A percentile compares a stretch with the other conserved stretches of the same genome.
phyloP scores from a whole-genome alignment of 345 rosid species.

The Salix dunnii region DNA sequence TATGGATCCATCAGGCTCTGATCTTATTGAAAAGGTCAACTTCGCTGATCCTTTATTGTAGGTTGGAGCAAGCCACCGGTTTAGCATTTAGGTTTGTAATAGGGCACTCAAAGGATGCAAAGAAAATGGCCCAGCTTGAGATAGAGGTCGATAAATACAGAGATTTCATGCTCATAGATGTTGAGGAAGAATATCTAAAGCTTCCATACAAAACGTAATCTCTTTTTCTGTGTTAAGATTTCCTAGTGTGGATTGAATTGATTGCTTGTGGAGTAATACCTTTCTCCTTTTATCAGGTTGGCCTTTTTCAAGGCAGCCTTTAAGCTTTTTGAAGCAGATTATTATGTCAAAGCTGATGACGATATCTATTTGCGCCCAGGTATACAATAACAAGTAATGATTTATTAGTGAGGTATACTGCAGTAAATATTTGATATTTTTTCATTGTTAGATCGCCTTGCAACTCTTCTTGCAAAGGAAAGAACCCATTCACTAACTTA shows the following conservation, averaged over 20 bases:
- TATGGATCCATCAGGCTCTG: not conserved
- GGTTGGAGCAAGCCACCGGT: constrained; percentile 90
- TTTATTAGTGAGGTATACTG: not conserved
- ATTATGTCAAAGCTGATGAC: constrained; percentile 77
- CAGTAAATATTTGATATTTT: not conserved
- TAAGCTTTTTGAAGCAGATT: constrained; percentile 70
- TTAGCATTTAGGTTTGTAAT: constrained; percentile 75
- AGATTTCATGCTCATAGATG: constrained; percentile 70
- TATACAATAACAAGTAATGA: constrained; percentile 12
- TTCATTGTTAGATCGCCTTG: constrained; percentile 60
- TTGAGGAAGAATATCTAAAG: constrained; percentile 61
- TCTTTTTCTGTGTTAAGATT: not conserved
- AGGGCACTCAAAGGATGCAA: constrained; percentile 58
- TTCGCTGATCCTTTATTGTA: constrained; percentile 12
- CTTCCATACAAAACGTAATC: constrained; percentile 77
- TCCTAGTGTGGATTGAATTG: not conserved
- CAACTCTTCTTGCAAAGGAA: constrained; percentile 77
- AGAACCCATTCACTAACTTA: constrained; percentile 53
- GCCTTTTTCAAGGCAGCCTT: constrained; percentile 67
- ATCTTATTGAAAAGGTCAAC: not conserved
- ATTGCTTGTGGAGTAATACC: not conserved
- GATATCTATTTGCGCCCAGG: constrained; percentile 86
- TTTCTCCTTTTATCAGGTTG: constrained; percentile 33
- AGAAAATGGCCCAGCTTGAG: constrained; percentile 61
- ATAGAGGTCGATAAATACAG: constrained; percentile 55